phyloP scores from a whole-genome alignment of 306 rosid species.

The Senna tora region DNA sequence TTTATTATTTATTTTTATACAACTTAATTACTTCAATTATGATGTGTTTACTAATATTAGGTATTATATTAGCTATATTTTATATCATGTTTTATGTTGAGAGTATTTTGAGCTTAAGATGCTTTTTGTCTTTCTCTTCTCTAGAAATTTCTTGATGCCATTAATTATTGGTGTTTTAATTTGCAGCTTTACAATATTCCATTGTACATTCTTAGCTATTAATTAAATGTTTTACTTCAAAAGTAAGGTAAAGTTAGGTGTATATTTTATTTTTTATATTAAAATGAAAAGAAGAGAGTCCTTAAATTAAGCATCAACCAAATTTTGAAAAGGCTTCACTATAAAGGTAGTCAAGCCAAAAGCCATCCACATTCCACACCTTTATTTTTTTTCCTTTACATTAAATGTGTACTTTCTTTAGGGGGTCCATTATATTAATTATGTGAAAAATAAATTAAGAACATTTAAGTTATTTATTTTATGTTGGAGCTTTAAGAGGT shows the following conservation, averaged over 20 bases:
- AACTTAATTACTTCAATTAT: not conserved
- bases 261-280: not conserved
- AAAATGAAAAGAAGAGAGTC: not conserved
- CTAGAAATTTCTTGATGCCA: not conserved
- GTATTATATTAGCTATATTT: not conserved
- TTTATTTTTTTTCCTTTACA: not conserved
- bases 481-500: no score
- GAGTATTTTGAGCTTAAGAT: not conserved
- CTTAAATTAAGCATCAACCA: not conserved
- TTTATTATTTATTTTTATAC: no score
- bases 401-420: no score
- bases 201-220: not conserved
- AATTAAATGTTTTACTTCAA: conserved; percentile 3
- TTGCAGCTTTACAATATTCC: not conserved
- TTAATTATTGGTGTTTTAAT: not conserved
- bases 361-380: not conserved
- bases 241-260: conserved; percentile 4
- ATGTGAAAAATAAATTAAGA: no score
- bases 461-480: no score
- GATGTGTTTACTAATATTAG: not conserved
- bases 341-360: not conserved
- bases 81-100: not conserved
- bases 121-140: not conserved
- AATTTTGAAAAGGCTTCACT: not conserved
- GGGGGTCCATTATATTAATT: no score